Evolutionary conservation across 164 flowering plant genomes (phyloP).

Genomic region (Hamamelis virginiana): DNA sequence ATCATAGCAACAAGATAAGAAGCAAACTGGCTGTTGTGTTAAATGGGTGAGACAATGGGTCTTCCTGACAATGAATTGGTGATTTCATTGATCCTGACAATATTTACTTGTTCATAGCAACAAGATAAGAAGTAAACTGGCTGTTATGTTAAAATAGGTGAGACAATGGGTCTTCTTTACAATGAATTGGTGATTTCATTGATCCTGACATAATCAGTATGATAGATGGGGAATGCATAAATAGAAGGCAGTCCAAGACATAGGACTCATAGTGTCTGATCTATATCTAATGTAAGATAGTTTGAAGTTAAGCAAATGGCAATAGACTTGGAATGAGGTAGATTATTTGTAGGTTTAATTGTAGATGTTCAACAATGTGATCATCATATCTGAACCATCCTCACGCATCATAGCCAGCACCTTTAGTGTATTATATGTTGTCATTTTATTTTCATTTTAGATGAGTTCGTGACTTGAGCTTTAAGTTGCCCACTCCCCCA

Average conservation of each 20-base stretch:
- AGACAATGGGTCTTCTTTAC: background rate
- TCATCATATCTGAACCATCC: background rate
- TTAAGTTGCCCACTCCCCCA: too few species aligned
- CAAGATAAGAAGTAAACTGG: background rate
- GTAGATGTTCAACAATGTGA: too few species aligned
- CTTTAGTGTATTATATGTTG: background rate
- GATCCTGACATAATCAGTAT: background rate
- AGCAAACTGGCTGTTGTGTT: background rate
- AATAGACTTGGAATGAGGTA: background rate
- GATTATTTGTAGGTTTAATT: background rate
- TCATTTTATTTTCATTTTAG: background rate
- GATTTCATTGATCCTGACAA: background rate
- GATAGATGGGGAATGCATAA: too few species aligned
- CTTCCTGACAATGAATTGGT: background rate
- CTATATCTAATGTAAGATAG: background rate
- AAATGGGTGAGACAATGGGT: background rate
- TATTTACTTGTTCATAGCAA: background rate
- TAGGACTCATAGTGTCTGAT: background rate
- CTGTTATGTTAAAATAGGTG: background rate
- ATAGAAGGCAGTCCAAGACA: background rate
- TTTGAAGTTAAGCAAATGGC: too few species aligned
- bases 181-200: background rate
- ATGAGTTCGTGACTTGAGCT: slow-evolving; percentile 5
- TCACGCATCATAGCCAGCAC: background rate
- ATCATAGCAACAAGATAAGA: background rate